phyloP scores from a whole-genome alignment of 768 basidiomycete genomes.

The Amanita thiersii region DNA sequence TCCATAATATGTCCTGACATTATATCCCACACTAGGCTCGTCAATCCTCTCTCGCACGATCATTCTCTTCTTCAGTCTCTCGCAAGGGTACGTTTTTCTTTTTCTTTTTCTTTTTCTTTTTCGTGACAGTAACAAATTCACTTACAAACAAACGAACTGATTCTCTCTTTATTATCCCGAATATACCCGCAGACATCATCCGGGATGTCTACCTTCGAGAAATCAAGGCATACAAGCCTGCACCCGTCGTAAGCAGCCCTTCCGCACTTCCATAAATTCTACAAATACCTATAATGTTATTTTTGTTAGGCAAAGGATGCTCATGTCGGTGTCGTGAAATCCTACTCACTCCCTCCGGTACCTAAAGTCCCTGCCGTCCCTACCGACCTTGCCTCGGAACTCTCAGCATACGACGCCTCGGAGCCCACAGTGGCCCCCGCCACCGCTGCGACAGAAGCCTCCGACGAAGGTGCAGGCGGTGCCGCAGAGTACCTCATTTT shows the following conservation, averaged over 20 bases:
- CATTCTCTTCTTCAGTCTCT: slow-evolving; percentile 52
- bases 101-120: no score
- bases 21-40: slow-evolving; percentile 33
- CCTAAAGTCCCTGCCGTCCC: slow-evolving; percentile 76
- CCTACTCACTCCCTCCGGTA: slow-evolving; percentile 63
- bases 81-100: slow-evolving; percentile 52
- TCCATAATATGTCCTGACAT: slow-evolving; percentile 2
- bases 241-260: slow-evolving; percentile 49
- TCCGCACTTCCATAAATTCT: background rate
- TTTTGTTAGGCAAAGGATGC: slow-evolving; percentile 73
- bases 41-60: slow-evolving; percentile 39
- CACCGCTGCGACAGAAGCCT: slow-evolving; percentile 20
- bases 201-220: slow-evolving; percentile 90
- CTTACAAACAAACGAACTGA: background rate
- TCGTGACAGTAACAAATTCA: slow-evolving; percentile 13
- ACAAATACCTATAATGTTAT: background rate
- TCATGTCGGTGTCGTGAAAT: slow-evolving; percentile 81
- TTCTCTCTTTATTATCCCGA: slow-evolving; percentile 23
- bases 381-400: slow-evolving; percentile 79
- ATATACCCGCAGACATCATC: slow-evolving; percentile 67
- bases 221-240: slow-evolving; percentile 84
- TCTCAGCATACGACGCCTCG: slow-evolving; percentile 74
- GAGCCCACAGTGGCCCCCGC: slow-evolving; percentile 54
- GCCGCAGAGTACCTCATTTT: slow-evolving; percentile 75
- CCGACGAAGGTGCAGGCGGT: slow-evolving; percentile 39